Evolutionary conservation across 495 filamentous ascomycete genomes (phyloP).

Genomic region (Mytilinidion resinicola): DNA sequence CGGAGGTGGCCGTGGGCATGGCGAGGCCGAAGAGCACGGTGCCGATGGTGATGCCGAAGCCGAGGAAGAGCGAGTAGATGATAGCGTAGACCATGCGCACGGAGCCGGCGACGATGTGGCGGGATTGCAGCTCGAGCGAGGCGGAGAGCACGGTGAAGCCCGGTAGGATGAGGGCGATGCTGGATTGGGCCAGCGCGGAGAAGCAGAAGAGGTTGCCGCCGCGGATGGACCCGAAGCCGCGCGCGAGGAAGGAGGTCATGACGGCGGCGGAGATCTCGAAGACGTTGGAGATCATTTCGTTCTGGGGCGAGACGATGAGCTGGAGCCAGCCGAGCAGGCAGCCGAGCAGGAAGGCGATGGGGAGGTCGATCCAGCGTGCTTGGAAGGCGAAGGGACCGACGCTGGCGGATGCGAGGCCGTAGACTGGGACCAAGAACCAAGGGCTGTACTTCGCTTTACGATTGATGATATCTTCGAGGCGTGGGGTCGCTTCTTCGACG

Average conservation of each 20-base stretch:
- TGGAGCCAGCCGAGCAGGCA: constrained; percentile 76
- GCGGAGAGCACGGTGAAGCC: constrained; percentile 81
- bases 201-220: constrained; percentile 78
- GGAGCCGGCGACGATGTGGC: constrained; percentile 79
- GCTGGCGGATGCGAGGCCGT: constrained; percentile 72
- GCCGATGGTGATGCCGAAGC: constrained; percentile 95
- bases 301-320: constrained; percentile 69
- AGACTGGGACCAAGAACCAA: constrained; percentile 73
- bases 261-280: constrained; percentile 88
- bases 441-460: constrained; percentile 56
- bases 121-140: constrained; percentile 80
- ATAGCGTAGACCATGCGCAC: constrained; percentile 95
- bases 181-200: constrained; percentile 80
- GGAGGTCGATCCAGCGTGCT: constrained; percentile 80
- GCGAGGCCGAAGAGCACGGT: constrained; percentile 83
- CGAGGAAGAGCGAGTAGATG: constrained; percentile 90
- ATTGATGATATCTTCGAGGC: constrained; percentile 60
- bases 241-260: constrained; percentile 80
- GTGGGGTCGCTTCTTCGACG: constrained; percentile 72
- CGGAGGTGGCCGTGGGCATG: constrained; percentile 65
- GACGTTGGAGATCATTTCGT: constrained; percentile 77
- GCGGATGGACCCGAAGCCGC: constrained; percentile 77
- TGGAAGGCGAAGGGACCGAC: constrained; percentile 89
- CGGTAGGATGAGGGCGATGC: constrained; percentile 87
- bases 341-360: constrained; percentile 78